These are phyloP conservation scores for Boletus rufocinnamomeus DNA, from an alignment of 768 basidiomycete species.

Conservation along the genomic window DNA sequence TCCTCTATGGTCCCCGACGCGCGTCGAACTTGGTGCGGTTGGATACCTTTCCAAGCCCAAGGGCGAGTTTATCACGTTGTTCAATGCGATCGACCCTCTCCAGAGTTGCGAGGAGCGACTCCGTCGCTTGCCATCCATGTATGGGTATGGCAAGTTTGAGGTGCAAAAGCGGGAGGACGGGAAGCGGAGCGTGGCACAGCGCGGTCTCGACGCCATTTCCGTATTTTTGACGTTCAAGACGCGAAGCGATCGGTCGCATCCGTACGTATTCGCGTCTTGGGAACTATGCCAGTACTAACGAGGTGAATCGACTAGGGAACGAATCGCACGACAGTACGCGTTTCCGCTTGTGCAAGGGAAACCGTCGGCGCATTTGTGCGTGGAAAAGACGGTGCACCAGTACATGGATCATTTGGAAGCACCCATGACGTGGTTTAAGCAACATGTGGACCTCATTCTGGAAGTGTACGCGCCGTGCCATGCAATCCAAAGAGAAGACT, in stretches of 20 bases:
- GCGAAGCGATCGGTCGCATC: slow-evolving; percentile 35
- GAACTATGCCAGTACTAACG: background rate
- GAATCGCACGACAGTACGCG: slow-evolving; percentile 52
- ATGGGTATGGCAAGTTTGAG: slow-evolving; percentile 62
- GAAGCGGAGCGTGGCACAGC: slow-evolving; percentile 58
- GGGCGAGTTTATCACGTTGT: slow-evolving; percentile 71
- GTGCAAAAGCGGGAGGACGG: slow-evolving; percentile 47
- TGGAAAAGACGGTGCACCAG: slow-evolving; percentile 69
- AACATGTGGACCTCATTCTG: slow-evolving; percentile 66
- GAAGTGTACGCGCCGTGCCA: slow-evolving; percentile 48
- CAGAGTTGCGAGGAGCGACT: slow-evolving; percentile 46
- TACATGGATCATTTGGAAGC: slow-evolving; percentile 64
- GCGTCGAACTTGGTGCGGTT: slow-evolving; percentile 66
- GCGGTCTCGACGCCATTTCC: slow-evolving; percentile 55
- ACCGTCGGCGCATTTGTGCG: slow-evolving; percentile 64
- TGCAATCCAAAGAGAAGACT: slow-evolving; percentile 57
- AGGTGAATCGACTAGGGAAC: slow-evolving; percentile 37
- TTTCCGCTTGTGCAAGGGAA: slow-evolving; percentile 65
- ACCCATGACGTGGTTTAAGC: slow-evolving; percentile 73
- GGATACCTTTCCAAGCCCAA: slow-evolving; percentile 69
- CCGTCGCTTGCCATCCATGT: slow-evolving; percentile 55
- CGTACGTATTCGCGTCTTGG: slow-evolving; percentile 36
- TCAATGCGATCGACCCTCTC: slow-evolving; percentile 63
- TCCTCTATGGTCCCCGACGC: slow-evolving; percentile 71
- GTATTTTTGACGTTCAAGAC: slow-evolving; percentile 49